These are phyloP conservation scores for Backusella sp. DNA, from an alignment of 192 early-diverging fungal species.

Conservation along the genomic window DNA sequence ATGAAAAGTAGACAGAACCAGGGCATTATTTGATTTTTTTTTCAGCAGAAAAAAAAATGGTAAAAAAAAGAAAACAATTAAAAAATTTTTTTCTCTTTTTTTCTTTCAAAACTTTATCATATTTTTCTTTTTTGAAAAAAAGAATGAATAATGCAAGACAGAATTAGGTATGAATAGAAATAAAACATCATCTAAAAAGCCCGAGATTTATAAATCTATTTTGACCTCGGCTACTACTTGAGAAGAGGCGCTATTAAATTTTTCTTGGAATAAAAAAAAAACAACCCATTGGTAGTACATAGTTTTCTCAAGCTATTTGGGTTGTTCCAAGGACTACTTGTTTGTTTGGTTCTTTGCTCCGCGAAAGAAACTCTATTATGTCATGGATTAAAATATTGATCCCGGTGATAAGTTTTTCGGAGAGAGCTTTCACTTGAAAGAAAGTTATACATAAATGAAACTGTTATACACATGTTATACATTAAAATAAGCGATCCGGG, in stretches of 20 bases:
- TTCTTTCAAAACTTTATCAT: neutral
- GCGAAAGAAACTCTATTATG: neutral
- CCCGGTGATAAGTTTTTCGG: neutral
- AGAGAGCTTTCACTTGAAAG: neutral
- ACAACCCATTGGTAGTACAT: neutral
- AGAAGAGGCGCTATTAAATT: neutral
- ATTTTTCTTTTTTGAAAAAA: neutral
- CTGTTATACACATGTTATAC: neutral
- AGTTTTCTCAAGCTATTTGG: neutral
- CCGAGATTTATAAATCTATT: neutral
- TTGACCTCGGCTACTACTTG: neutral
- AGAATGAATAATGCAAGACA: neutral
- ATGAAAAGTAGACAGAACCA: neutral
- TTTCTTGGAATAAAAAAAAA: neutral
- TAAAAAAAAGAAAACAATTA: neutral
- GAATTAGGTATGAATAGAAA: neutral
- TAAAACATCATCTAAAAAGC: neutral
- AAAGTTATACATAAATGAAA: neutral
- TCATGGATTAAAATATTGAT: neutral
- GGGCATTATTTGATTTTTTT: neutral
- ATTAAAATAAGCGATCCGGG: neutral
- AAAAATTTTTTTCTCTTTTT: neutral
- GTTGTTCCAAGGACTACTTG: neutral
- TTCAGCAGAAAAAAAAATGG: neutral
- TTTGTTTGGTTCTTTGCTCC: neutral